Conservation (phyloP, 257 asterid species). For the Verbascum thapsus region DNA sequence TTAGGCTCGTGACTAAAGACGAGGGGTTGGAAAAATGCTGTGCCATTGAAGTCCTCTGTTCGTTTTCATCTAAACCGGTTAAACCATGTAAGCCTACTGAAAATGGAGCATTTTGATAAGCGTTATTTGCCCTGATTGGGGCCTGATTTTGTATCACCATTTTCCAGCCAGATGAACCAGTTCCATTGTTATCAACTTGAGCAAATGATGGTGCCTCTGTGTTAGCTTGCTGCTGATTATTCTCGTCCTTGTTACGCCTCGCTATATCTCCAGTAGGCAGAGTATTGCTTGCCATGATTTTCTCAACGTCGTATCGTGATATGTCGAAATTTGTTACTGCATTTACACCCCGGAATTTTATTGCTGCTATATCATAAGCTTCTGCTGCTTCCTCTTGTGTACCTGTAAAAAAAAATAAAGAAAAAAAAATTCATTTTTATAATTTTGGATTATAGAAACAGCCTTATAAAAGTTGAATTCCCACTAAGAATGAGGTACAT, state of each 20-base stretch:
- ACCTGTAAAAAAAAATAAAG: slow-evolving; percentile 31
- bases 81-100: slow-evolving; percentile 48
- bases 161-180: slow-evolving; percentile 41
- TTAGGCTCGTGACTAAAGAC: slow-evolving; percentile 70
- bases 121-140: slow-evolving; percentile 24
- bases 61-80: slow-evolving; percentile 40
- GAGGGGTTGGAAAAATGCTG: slow-evolving; percentile 58
- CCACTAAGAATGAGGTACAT: slow-evolving; percentile 30
- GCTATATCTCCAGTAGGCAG: slow-evolving; percentile 66
- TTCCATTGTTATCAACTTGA: slow-evolving; percentile 13
- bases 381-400: slow-evolving; percentile 80
- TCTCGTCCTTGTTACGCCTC: slow-evolving; percentile 50
- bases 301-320: slow-evolving; percentile 59
- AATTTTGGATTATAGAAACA: slow-evolving; percentile 37
- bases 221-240: slow-evolving; percentile 30
- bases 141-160: slow-evolving; percentile 35
- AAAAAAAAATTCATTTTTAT: slow-evolving; percentile 14
- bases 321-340: slow-evolving; percentile 68
- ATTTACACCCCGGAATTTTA: slow-evolving; percentile 57
- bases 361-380: slow-evolving; percentile 71
- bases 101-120: slow-evolving; percentile 33
- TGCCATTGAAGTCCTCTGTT: slow-evolving; percentile 20
- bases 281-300: slow-evolving; percentile 53
- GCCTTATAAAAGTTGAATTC: slow-evolving; percentile 35
- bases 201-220: not conserved